Conservation (phyloP, 2,329 filamentous ascomycete species). For the Ascosphaera apis region DNA sequence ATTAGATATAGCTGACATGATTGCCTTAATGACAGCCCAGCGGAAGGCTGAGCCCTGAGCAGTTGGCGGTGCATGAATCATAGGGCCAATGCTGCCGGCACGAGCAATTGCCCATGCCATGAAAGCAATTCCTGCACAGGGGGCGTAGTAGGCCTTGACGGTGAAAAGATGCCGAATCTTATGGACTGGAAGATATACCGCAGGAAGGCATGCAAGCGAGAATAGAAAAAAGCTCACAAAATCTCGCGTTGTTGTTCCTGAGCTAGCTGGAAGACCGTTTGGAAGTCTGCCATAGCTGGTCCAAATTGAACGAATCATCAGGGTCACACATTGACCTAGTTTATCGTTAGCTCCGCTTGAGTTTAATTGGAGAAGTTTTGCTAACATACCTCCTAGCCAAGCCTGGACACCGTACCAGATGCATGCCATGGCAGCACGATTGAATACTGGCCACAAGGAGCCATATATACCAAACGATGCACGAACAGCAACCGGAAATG, state of each 20-base stretch:
- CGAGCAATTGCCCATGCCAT: conserved; percentile 70
- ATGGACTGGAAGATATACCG: conserved; percentile 76
- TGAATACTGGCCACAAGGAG: conserved; percentile 69
- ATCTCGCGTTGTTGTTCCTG: conserved; percentile 50
- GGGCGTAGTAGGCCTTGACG: conserved; percentile 67
- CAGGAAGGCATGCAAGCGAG: conserved; percentile 57
- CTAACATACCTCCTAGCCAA: conserved; percentile 46
- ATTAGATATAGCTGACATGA: conserved; percentile 79
- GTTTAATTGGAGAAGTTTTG: background rate
- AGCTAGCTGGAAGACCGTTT: conserved; percentile 40
- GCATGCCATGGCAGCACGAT: conserved; percentile 67
- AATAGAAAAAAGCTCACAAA: conserved; percentile 74
- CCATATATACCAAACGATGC: conserved; percentile 79
- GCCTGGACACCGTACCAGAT: conserved; percentile 73
- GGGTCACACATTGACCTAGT: conserved; percentile 50
- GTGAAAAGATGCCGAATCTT: conserved; percentile 79
- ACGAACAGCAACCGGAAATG: conserved; percentile 60
- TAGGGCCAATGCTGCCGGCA: conserved; percentile 63
- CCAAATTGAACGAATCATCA: conserved; percentile 82
- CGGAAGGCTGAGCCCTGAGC: conserved; percentile 44
- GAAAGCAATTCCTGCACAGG: conserved; percentile 60
- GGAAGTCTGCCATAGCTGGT: conserved; percentile 33
- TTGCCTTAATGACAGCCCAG: conserved; percentile 64
- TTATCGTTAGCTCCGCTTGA: conserved; percentile 2
- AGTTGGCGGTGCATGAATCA: conserved; percentile 44